Base-by-base conservation (phyloP, 129 eudicot species). In the Centella asiatica region DNA sequence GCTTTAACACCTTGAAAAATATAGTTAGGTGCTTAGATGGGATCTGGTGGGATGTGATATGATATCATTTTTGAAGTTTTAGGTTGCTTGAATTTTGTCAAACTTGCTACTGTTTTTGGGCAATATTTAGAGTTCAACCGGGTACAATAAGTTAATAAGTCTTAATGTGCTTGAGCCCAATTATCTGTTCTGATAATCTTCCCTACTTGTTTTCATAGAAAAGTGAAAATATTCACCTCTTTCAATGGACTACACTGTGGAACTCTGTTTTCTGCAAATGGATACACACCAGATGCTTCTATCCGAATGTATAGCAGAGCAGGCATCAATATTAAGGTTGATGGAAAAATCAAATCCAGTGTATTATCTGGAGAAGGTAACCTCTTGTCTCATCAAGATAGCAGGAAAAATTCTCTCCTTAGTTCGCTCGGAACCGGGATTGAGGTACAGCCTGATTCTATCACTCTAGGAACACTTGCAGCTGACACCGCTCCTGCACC, bases 341-440 rank as follows among this genome's bases (percentile, higher is more conserved):
- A 70, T 57, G 74, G 69, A 26, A 70, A 65, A 65, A 50, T 81
- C 20, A 80, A 69, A 73, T 81, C 90, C 42, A 72, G 83, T 8
- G 23, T 87, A 31, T 70, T 75, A 62, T 84, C 87, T 40, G 78
- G 80, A 32, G 98, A 84, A 71, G 81, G 78, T 14, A 77, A 74
- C 34, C 71, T 80, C 55, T 71, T 69, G 29, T 67, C 81, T 47
- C 80, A 77, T 51, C 45, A 74, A 34, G 69, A 66, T 66, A 61
- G 77, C 23, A 73, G 71, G 53, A 65, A 61, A 53, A 74, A 63
- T 44, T 68, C 68, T 61, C 74, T 79, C 24, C 53, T 64, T 13
- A 50, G 37, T 67, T 73, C 67, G 53, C 14, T 70, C 29, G 53
- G 86, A 28, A 47, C 74, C 57, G 92, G 86, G 67, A 70, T 84